phyloP scores from a whole-genome alignment of 2,329 filamentous ascomycete species.

The Phialocephala subalpina region DNA sequence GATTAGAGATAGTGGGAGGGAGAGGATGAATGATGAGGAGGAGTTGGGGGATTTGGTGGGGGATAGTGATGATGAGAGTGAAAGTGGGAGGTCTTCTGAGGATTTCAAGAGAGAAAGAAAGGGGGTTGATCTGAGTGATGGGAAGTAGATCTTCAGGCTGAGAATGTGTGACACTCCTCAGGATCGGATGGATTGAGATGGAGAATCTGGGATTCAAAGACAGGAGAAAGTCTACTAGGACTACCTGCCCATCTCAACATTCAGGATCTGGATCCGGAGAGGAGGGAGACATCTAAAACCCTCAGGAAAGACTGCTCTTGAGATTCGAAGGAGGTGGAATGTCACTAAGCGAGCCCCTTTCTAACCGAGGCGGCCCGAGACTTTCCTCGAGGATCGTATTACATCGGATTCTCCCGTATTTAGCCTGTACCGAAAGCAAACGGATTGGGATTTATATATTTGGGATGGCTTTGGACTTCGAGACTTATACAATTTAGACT shows the following conservation, averaged over 20 bases:
- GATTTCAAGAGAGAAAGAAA: not conserved
- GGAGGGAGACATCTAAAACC: not conserved
- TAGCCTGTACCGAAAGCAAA: not conserved
- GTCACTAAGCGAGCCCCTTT: constrained; percentile 3
- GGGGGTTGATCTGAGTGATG: not conserved
- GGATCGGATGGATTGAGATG: not conserved
- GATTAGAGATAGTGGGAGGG: not conserved
- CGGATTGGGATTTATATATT: not conserved
- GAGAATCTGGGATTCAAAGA: not conserved
- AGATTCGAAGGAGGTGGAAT: not conserved
- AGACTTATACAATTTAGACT: not conserved
- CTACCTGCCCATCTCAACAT: not conserved
- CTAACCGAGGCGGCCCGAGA: not conserved
- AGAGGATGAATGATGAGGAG: constrained; percentile 4
- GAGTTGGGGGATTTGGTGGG: constrained; percentile 3
- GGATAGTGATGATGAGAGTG: not conserved
- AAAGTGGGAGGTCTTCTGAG: not conserved
- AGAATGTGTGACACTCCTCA: not conserved
- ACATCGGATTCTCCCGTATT: not conserved
- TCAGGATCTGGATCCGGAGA: not conserved
- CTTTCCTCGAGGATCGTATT: too few species aligned
- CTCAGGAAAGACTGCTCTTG: not conserved
- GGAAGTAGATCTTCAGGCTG: not conserved
- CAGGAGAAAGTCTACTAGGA: not conserved
- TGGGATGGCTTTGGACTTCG: not conserved